Base-by-base conservation (phyloP, 164 flowering plant species). In the Chimonanthus salicifolius region DNA sequence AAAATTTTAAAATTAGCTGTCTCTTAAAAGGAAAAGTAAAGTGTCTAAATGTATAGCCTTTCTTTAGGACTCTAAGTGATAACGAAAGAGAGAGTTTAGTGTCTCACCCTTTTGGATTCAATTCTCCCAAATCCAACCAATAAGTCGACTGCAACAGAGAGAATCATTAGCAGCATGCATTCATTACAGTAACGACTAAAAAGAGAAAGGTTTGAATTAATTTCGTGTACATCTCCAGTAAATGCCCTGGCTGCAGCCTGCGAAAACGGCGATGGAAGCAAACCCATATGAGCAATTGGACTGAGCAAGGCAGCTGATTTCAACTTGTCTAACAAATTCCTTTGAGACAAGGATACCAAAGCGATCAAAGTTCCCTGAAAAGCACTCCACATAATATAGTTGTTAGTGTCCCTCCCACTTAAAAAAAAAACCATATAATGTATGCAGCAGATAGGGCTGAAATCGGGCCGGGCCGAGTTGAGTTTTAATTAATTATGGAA, bases 331-430 rank as follows among this genome's bases (percentile, higher is more conserved):
- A 87, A 1, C 33, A 84, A 70, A 68, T 85, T 79, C 4, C 75
- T 8, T 71, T 85, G 82, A 10, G 95, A 90, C 50, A 89, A 85
- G 4, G 92, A 78, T 65, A 89, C 92, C 63, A 92, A 72, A 47
- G 91, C 92, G 49, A 83, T 80, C 85, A 92, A 80, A 60, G 97
- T 90, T 64, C 97, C 97, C 96, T 90, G 67, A 1, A 6, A 43
- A 44, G 64, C 44, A 20, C 45, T 7, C 64, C 64, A 6, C 60
- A 49, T 47, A 33, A 5, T 47, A 21, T n/a, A 18, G 20, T 48
- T 20, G 4, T 2, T 16, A n/a, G n/a, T 20, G 21, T 20, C 21
- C 21, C 21, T 20, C 13, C 7, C 43, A 10, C 44, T 60, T 6
- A 15, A 58, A 9, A 58, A 9, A 49, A 49, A 33, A 3, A n/a